Evolutionary conservation across 78 protist genomes (phyloP), one percentile per base, ranked within the genome.

Genomic region (Corallochytrium limacisporum): DNA sequence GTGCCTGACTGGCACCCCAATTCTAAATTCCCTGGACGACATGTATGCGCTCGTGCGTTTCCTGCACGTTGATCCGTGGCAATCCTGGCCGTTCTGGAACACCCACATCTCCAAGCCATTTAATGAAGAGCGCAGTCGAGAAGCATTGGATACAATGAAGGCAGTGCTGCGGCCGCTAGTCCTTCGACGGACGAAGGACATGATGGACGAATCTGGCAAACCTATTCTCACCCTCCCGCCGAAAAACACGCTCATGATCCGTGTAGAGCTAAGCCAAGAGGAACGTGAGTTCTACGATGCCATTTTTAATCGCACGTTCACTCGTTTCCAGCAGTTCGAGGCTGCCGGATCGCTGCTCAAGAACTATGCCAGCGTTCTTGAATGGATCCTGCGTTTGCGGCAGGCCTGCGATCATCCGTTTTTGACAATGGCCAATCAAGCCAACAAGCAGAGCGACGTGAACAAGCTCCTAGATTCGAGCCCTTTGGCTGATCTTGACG

Each of bases 1-100:
- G 92, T 55, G 74, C 38, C 53, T 86, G 32, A 38, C 82, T 4
- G 92, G 92, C 18, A 86, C 92, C 3, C 91, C 91, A 3, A 63
- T 80, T 16, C 85, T 77, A 50, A 85, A 85, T 60, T 47, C 75
- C 46, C 26, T 79, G 1, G 81, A 70, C 4, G 91, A 85, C 20
- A 66, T 85, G 65, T 76, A 44, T 36, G 65, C 82, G n/a, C 44
- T 76, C 20, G 15, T 85, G 28, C 46, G 74, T 20, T 72, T 67
- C 40, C 56, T 79, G 0, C 59, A 53, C 8, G 53, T 60, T 8
- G 38, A 24, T 29, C 75, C 72, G 62, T 33, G 38, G 5, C 37
- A 31, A 53, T n/a, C n/a, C n/a, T n/a, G 46, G 46, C 46, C 22
- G 46, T 12, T 42, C 46, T 12, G 46, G 46, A 13, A 12, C 46